phyloP scores from a whole-genome alignment of 2,329 filamentous ascomycete genomes.

The Myriosclerotinia duriaeana region DNA sequence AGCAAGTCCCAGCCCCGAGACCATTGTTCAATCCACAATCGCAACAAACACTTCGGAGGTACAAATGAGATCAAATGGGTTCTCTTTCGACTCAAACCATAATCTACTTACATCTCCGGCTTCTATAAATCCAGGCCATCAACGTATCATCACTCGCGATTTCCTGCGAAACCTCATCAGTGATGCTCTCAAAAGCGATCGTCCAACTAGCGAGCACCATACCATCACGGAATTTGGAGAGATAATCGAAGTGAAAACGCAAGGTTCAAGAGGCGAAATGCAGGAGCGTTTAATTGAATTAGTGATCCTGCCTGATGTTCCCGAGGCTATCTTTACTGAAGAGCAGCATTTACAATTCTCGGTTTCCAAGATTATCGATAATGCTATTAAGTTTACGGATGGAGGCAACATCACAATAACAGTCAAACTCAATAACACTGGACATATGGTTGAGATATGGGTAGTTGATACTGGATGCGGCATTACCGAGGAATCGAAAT shows the following conservation, averaged over 20 bases:
- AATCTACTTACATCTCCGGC: constrained; percentile 24
- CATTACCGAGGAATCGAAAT: constrained; percentile 64
- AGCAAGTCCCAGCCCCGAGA: neutral
- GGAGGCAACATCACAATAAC: constrained; percentile 60
- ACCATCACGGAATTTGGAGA: constrained; percentile 36
- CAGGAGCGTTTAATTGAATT: constrained; percentile 44
- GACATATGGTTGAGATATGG: constrained; percentile 58
- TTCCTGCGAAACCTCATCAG: constrained; percentile 37
- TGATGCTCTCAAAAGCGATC: constrained; percentile 34
- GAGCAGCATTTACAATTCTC: constrained; percentile 51
- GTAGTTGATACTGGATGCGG: constrained; percentile 67
- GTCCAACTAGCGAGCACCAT: constrained; percentile 34
- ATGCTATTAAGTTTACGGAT: constrained; percentile 71
- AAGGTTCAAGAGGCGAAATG: constrained; percentile 35
- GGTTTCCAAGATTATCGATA: constrained; percentile 50
- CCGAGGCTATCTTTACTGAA: constrained; percentile 50
- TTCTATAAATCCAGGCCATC: constrained; percentile 31
- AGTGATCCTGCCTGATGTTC: constrained; percentile 45
- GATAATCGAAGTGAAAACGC: constrained; percentile 35
- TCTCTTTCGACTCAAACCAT: neutral
- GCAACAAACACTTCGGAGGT: neutral
- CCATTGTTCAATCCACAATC: neutral
- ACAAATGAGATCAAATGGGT: neutral
- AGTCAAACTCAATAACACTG: constrained; percentile 52
- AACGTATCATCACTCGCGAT: constrained; percentile 34